Percentiles rank a stretch among this genome's conserved stretches.
These are phyloP conservation scores for Neurospora sp. DNA, from an alignment of 495 filamentous ascomycete genomes.

Conservation along the genomic window DNA sequence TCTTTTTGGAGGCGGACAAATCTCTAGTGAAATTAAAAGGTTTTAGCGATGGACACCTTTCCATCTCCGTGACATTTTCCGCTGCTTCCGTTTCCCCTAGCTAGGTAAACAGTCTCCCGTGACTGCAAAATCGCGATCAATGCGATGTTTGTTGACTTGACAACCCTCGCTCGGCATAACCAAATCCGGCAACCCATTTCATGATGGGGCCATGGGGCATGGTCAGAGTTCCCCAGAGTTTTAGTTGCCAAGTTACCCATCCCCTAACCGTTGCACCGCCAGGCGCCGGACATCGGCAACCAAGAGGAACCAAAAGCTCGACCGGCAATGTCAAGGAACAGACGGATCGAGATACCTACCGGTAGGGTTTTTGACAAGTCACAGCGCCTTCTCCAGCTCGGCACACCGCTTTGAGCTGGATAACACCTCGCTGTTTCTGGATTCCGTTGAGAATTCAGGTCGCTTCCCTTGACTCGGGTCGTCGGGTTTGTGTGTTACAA, in stretches of 20 bases:
- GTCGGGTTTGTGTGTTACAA: not conserved
- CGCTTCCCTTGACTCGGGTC: not conserved
- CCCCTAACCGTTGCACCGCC: too few species aligned
- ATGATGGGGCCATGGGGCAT: not conserved
- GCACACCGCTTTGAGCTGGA: not conserved
- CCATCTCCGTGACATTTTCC: constrained; percentile 13
- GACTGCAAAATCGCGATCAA: not conserved
- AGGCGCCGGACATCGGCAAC: not conserved
- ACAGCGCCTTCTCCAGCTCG: not conserved
- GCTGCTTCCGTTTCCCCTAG: too few species aligned
- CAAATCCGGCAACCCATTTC: not conserved
- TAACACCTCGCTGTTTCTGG: not conserved
- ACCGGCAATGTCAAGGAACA: not conserved
- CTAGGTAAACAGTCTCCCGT: not conserved
- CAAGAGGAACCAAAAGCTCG: not conserved
- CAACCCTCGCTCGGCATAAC: not conserved
- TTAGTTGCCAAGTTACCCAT: not conserved
- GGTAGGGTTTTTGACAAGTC: not conserved
- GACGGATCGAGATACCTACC: not conserved
- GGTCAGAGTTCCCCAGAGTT: not conserved
- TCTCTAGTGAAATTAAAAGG: not conserved
- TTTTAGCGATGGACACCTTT: constrained; percentile 9
- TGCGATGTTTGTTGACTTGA: not conserved
- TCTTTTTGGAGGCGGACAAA: not conserved
- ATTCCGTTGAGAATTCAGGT: not conserved